Evolutionary conservation across 805 yeast species (phyloP), one percentile per base, ranked within the genome.

Genomic region (Myxozyma melibiosi): DNA sequence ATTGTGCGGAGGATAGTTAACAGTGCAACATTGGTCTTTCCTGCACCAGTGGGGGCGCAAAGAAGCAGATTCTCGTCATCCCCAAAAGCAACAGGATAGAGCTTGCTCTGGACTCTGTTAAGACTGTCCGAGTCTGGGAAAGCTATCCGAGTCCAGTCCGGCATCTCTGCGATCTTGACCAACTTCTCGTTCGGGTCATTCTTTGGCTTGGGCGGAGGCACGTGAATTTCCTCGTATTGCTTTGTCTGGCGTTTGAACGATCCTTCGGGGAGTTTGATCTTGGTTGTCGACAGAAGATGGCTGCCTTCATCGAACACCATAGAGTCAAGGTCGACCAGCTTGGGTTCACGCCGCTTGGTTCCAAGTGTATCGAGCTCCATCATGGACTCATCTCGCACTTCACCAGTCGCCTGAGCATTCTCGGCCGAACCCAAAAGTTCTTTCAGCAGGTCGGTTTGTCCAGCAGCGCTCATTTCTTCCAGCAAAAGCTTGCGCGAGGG

Each of bases 81-180:
- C 3, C 78, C 67, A 62, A 92, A 88, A 0, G 96, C 97, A n/a
- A 76, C 68, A 1, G 94, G 94, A 62, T 73, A 89, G 0, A 91
- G 90, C 59, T 80, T 81, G 0, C 96, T 87, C 71, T 94, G 99
- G 14, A 94, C 81, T 51, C 89, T 74, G 70, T 94, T 94, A 63
- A 94, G 77, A 1, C 84, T 74, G 67, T 87, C 89, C 0, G 77
- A 72, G 0, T 79, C 70, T 0, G 90, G 88, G 66, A 94, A 95
- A 0, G 87, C 94, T 0, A 74, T 69, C 58, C 80, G 86, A 0
- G 92, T 86, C 97, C 97, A 94, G 22, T 74, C 79, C 0, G 99
- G 98, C 25, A 94, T 70, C 2, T 77, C 79, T 1, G 80, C 51
- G 1, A 89, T 82, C 2, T 81, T 73, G 2, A 89, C 83, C 9